A percentile compares a stretch with the other conserved stretches of the same genome.
These are phyloP conservation scores for Beta macrorhiza DNA, from an alignment of 179 eudicot species.

Conservation along the genomic window DNA sequence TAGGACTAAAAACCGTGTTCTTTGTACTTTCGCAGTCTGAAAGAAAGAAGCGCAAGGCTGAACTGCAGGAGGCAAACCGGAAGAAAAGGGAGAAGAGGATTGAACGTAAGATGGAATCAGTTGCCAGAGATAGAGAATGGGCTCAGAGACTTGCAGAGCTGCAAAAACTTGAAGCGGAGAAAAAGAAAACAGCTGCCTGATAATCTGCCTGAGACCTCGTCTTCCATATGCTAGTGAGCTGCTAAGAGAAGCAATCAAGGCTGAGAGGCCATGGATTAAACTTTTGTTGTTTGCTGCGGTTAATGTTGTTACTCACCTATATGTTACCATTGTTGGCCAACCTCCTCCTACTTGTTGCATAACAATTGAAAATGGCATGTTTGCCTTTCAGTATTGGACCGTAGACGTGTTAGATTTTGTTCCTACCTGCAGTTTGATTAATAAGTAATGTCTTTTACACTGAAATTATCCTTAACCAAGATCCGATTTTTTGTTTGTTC, in stretches of 20 bases:
- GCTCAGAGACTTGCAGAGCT: conserved; percentile 71
- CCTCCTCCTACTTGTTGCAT: neutral
- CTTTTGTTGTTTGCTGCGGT: neutral
- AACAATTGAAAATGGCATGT: neutral
- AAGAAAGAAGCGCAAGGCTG: conserved; percentile 73
- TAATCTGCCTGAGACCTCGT: conserved; percentile 5
- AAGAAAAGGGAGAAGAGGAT: conserved; percentile 64
- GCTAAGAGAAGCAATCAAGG: neutral
- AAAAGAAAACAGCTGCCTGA: conserved; percentile 34
- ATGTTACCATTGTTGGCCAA: neutral
- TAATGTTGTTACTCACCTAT: neutral
- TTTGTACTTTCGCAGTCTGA: conserved; percentile 55
- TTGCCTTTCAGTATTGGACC: neutral
- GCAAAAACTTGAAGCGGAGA: conserved; percentile 66
- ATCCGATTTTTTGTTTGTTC: too few species aligned
- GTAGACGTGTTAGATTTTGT: neutral
- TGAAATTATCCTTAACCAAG: neutral
- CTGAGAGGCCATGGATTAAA: conserved; percentile 5
- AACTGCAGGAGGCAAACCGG: conserved; percentile 71
- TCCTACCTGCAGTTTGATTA: conserved; percentile 4
- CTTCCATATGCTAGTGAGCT: neutral
- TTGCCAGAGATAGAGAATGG: conserved; percentile 97
- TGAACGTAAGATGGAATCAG: conserved; percentile 96
- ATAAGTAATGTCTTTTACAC: neutral
- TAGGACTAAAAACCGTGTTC: neutral